These are phyloP conservation scores for Rhododendron ovatum DNA, from an alignment of 148 eudicot species.

Conservation along the genomic window DNA sequence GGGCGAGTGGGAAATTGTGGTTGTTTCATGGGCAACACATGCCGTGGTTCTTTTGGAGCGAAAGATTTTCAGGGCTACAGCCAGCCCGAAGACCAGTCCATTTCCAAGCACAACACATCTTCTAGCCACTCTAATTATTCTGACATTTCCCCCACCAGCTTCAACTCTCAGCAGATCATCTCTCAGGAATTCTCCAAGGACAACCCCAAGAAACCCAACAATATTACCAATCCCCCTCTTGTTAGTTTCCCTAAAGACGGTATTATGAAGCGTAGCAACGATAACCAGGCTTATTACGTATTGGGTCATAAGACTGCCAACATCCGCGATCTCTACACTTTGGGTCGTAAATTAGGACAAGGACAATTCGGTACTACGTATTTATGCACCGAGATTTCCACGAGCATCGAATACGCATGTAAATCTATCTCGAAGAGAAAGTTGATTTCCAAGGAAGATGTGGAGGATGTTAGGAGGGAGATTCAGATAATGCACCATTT, in stretches of 20 bases:
- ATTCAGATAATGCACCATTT: slow-evolving; percentile 99
- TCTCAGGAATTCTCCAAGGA: slow-evolving; percentile 52
- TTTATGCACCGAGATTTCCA: slow-evolving; percentile 70
- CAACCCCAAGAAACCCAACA: slow-evolving; percentile 26
- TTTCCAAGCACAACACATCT: slow-evolving; percentile 29
- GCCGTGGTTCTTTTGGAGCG: slow-evolving; percentile 80
- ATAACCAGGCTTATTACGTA: slow-evolving; percentile 59
- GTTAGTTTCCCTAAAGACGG: slow-evolving; percentile 30
- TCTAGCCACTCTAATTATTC: slow-evolving; percentile 32
- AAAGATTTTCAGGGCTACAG: slow-evolving; percentile 49
- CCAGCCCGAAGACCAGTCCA: slow-evolving; percentile 55
- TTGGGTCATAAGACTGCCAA: slow-evolving; percentile 83
- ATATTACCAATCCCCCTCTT: slow-evolving; percentile 13
- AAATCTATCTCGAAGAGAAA: slow-evolving; percentile 97
- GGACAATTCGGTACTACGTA: slow-evolving; percentile 96
- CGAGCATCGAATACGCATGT: slow-evolving; percentile 72
- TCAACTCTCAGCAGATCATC: slow-evolving; percentile 43
- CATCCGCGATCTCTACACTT: slow-evolving; percentile 72
- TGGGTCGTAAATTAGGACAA: slow-evolving; percentile 91
- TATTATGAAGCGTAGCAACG: slow-evolving; percentile 40
- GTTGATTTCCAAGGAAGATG: slow-evolving; percentile 87
- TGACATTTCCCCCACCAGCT: slow-evolving; percentile 44
- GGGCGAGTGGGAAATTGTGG: slow-evolving; percentile 23
- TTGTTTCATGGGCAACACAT: slow-evolving; percentile 90
- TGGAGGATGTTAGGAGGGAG: slow-evolving; percentile 96